Evolutionary conservation across 352 stramenopile species (phyloP).

Genomic region (Thalassiosira livingstoniorum): DNA sequence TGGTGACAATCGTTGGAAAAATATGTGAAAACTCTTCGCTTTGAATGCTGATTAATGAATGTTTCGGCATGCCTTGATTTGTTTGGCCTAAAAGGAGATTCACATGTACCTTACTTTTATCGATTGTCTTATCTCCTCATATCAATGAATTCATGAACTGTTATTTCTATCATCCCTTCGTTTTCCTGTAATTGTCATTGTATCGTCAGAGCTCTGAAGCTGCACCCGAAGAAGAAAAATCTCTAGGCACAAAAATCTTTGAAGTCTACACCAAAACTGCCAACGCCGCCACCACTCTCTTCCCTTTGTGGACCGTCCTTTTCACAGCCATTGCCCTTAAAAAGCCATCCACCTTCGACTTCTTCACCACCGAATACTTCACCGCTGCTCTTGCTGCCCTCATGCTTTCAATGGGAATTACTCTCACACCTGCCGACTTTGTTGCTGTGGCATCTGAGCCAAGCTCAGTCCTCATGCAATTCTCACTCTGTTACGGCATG

Average conservation of each 20-base stretch:
- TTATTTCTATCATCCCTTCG: background rate
- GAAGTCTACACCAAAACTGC: slow-evolving; percentile 79
- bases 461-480: slow-evolving; percentile 87
- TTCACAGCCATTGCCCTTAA: slow-evolving; percentile 87
- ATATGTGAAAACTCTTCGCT: background rate
- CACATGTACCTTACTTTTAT: background rate
- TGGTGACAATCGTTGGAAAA: no score
- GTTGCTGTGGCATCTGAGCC: slow-evolving; percentile 83
- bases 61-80: background rate
- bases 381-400: slow-evolving; percentile 86
- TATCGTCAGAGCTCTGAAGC: slow-evolving; percentile 28
- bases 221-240: slow-evolving; percentile 46
- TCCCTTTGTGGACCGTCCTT: slow-evolving; percentile 89
- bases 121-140: background rate
- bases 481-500: slow-evolving; percentile 88
- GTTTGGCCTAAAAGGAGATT: background rate
- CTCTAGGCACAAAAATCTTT: slow-evolving; percentile 76
- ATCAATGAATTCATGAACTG: background rate
- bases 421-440: slow-evolving; percentile 88
- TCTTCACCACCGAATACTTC: slow-evolving; percentile 90
- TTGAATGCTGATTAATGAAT: slow-evolving; percentile 3
- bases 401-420: slow-evolving; percentile 92
- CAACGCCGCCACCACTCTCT: slow-evolving; percentile 86
- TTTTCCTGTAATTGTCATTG: background rate
- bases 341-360: slow-evolving; percentile 80